Evolutionary conservation across 805 yeast species (phyloP).

Genomic region (Debaryomyces maramus): DNA sequence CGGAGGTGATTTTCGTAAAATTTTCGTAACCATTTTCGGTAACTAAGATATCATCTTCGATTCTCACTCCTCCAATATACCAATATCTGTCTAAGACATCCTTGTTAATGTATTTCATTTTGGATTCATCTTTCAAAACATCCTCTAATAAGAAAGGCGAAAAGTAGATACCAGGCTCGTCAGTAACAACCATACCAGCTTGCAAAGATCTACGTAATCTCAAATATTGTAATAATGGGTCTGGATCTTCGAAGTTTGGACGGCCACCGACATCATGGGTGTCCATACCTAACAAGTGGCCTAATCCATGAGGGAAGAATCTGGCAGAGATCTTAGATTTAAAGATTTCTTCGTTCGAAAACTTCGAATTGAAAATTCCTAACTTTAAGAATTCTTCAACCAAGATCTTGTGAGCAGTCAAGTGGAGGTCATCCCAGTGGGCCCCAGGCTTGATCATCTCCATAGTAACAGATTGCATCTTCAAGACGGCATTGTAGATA

Average conservation of each 20-base stretch:
- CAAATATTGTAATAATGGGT: constrained; percentile 72
- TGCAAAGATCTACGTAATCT: constrained; percentile 75
- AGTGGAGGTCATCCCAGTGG: constrained; percentile 81
- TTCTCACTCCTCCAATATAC: constrained; percentile 95
- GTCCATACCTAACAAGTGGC: constrained; percentile 91
- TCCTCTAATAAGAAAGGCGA: constrained; percentile 77
- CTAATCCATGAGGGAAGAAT: constrained; percentile 94
- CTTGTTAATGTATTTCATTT: constrained; percentile 58
- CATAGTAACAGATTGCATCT: constrained; percentile 80
- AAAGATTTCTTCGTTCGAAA: constrained; percentile 62
- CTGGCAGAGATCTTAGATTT: constrained; percentile 69
- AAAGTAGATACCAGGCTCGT: constrained; percentile 94
- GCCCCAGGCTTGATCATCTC: constrained; percentile 76
- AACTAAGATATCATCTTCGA: constrained; percentile 88
- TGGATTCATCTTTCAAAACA: constrained; percentile 48
- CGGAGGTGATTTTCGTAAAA: constrained; percentile 79
- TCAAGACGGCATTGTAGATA: constrained; percentile 73
- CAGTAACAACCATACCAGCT: constrained; percentile 83
- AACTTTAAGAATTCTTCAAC: constrained; percentile 67
- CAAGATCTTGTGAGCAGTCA: constrained; percentile 74
- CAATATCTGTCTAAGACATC: constrained; percentile 73
- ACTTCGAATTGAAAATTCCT: constrained; percentile 68
- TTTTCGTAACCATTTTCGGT: constrained; percentile 78
- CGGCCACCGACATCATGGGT: constrained; percentile 94
- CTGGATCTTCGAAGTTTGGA: constrained; percentile 81